These are phyloP conservation scores for Cyclaneusma minus DNA, from an alignment of 2,329 filamentous ascomycete species.

Conservation along the genomic window DNA sequence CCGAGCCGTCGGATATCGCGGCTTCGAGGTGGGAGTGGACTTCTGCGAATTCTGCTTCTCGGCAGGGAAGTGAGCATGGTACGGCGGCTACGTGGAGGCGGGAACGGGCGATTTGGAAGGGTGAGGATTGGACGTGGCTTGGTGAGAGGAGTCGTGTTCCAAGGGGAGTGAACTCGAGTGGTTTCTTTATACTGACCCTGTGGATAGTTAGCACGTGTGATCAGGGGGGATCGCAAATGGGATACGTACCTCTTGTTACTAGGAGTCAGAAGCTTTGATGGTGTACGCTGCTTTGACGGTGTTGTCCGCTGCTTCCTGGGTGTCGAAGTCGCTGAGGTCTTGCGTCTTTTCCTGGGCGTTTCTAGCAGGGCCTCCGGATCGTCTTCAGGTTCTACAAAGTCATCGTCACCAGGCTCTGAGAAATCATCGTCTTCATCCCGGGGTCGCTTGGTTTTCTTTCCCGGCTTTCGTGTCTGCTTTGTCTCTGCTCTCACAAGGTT, in stretches of 20 bases:
- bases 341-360: slow-evolving; percentile 43
- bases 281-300: slow-evolving; percentile 22
- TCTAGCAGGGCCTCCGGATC: slow-evolving; percentile 17
- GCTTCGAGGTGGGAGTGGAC: slow-evolving; percentile 91
- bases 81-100: slow-evolving; percentile 89
- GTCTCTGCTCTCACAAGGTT: slow-evolving; percentile 49
- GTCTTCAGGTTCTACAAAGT: slow-evolving; percentile 21
- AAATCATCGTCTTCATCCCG: slow-evolving; percentile 20
- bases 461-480: slow-evolving; percentile 42
- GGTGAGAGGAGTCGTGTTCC: slow-evolving; percentile 74
- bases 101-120: slow-evolving; percentile 80
- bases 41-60: slow-evolving; percentile 78
- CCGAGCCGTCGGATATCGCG: slow-evolving; percentile 83
- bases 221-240: slow-evolving; percentile 1
- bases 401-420: slow-evolving; percentile 20
- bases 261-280: slow-evolving; percentile 36
- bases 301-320: slow-evolving; percentile 17
- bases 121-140: slow-evolving; percentile 59
- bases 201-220: slow-evolving; percentile 1
- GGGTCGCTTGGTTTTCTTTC: slow-evolving; percentile 10
- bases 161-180: slow-evolving; percentile 89
- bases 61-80: slow-evolving; percentile 74
- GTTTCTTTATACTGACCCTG: slow-evolving; percentile 63
- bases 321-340: slow-evolving; percentile 23
- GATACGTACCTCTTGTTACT: slow-evolving; percentile 40